Conservation (phyloP, 441 rosid species). For the Dalechampia spathulata region DNA sequence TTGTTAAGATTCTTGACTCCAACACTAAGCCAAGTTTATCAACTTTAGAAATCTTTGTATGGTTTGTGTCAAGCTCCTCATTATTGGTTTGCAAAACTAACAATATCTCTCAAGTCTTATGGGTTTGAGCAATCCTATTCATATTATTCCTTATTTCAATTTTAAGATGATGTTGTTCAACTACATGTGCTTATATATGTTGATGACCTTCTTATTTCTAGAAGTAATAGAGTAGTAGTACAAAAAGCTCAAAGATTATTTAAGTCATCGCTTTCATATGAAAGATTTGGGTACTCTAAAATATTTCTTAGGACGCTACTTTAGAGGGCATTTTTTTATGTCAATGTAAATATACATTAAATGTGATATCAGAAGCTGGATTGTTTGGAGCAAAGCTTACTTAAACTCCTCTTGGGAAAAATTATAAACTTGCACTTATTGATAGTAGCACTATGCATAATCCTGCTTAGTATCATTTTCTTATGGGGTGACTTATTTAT, state of each 20-base stretch:
- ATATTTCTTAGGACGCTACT: background rate
- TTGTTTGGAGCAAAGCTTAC: background rate
- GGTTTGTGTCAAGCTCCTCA: background rate
- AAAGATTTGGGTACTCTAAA: background rate
- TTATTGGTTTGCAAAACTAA: background rate
- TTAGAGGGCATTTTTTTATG: background rate
- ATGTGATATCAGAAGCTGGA: background rate
- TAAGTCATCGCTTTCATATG: background rate
- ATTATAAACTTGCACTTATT: background rate
- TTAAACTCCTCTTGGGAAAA: background rate
- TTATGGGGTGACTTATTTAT: background rate
- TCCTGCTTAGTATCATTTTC: no score
- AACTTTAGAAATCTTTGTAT: background rate
- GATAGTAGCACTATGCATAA: background rate
- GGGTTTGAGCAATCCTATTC: background rate
- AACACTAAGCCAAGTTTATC: background rate
- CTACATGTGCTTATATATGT: background rate
- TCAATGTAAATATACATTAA: background rate
- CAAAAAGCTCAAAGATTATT: background rate
- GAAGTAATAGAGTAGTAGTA: background rate
- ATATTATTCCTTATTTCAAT: background rate
- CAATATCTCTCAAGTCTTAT: background rate
- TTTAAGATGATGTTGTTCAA: background rate
- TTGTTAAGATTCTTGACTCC: background rate
- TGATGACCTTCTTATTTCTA: background rate